phyloP scores from a whole-genome alignment of 768 basidiomycete genomes.

The Boletus vermiculosoides region DNA sequence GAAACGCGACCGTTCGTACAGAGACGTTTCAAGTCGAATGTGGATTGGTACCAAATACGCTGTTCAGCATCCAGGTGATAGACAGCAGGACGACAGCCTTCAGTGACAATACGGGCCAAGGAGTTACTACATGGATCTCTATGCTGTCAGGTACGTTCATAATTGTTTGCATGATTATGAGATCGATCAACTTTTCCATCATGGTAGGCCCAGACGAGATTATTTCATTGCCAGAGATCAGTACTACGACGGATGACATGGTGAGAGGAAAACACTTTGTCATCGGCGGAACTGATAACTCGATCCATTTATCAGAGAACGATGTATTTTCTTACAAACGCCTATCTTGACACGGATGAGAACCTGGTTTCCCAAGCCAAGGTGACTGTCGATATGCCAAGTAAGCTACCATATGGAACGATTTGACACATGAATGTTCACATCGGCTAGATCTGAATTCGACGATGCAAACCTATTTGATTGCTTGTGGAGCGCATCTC shows the following conservation, averaged over 20 bases:
- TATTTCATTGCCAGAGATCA: neutral
- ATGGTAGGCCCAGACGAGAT: neutral
- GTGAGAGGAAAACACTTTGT: neutral
- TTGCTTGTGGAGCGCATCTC: neutral
- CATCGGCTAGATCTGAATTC: neutral
- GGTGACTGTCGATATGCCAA: neutral
- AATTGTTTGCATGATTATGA: neutral
- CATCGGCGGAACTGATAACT: neutral
- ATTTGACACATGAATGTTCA: neutral
- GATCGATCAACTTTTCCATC: neutral
- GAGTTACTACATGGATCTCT: neutral
- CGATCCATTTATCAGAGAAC: neutral
- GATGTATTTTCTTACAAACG: neutral
- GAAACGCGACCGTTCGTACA: neutral
- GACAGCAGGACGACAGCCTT: neutral
- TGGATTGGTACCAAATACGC: neutral
- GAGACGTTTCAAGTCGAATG: neutral
- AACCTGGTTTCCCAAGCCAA: neutral
- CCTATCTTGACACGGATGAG: neutral
- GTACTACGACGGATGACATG: neutral
- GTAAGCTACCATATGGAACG: neutral
- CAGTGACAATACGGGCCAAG: neutral
- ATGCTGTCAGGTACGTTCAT: neutral
- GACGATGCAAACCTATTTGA: neutral
- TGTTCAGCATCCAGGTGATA: neutral